Conservation (phyloP, 345 rosid genomes). For the Pelargonium nanum region DNA sequence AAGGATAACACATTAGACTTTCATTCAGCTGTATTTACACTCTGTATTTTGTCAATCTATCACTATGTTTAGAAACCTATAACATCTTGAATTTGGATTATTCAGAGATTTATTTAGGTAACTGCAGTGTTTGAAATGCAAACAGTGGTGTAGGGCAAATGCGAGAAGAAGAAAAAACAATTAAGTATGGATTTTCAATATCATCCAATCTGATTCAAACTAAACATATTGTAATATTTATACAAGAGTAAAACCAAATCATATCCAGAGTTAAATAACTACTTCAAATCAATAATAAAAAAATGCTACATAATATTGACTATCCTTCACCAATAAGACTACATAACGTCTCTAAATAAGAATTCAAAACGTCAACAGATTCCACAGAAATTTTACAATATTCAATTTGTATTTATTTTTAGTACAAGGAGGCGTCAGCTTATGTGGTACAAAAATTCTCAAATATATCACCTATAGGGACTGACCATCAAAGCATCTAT, state of each 20-base stretch:
- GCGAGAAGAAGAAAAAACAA: too few species aligned
- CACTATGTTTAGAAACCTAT: background rate
- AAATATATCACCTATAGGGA: background rate
- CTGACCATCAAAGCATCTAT: too few species aligned
- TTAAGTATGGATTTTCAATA: too few species aligned
- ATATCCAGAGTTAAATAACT: too few species aligned
- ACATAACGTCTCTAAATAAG: too few species aligned
- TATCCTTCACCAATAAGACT: too few species aligned
- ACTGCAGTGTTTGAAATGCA: background rate
- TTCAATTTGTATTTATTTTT: background rate
- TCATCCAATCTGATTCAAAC: too few species aligned
- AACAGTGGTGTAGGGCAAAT: too few species aligned
- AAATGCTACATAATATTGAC: too few species aligned
- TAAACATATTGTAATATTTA: too few species aligned
- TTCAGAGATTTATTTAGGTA: background rate
- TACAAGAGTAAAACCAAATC: too few species aligned
- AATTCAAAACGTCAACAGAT: background rate
- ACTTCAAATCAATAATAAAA: too few species aligned
- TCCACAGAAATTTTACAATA: background rate
- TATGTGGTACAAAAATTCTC: background rate
- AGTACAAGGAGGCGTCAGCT: background rate
- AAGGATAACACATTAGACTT: background rate
- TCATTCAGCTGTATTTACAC: background rate
- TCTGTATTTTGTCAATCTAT: background rate
- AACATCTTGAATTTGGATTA: background rate